A percentile compares a stretch with the other conserved stretches of the same genome.
Evolutionary conservation across 140 eudicot genomes (phyloP).

Genomic region (Cichorium intybus): DNA sequence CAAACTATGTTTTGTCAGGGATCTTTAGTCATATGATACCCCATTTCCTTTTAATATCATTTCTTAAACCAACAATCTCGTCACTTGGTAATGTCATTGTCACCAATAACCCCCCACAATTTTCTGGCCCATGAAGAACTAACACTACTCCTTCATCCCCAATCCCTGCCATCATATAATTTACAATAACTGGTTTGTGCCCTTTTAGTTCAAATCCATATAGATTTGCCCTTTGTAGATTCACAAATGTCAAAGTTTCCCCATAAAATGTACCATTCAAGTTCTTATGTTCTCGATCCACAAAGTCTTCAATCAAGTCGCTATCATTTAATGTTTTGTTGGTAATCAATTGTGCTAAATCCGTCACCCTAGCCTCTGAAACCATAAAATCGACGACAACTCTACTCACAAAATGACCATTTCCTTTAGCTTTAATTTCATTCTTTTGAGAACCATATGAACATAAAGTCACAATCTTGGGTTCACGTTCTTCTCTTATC

Average conservation of each 20-base stretch:
- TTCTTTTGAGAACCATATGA: not conserved
- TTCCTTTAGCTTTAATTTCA: constrained; percentile 2
- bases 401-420: constrained; percentile 27
- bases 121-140: constrained; percentile 32
- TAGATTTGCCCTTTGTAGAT: constrained; percentile 33
- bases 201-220: constrained; percentile 36
- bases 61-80: constrained; percentile 26
- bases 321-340: constrained; percentile 27
- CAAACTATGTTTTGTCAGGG: not conserved
- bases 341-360: constrained; percentile 29
- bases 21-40: constrained; percentile 3
- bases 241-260: constrained; percentile 45
- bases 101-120: constrained; percentile 26
- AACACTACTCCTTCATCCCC: constrained; percentile 53
- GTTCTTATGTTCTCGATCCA: constrained; percentile 22
- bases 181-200: constrained; percentile 22
- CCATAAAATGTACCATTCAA: constrained; percentile 42
- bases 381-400: constrained; percentile 24
- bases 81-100: constrained; percentile 36
- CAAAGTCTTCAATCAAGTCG: constrained; percentile 16
- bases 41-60: constrained; percentile 32
- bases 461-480: constrained; percentile 40
- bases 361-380: constrained; percentile 18
- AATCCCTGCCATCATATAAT: constrained; percentile 35
- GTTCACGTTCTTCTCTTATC: constrained; percentile 29